Percentiles rank a stretch among this genome's conserved stretches.
Conservation (phyloP, 2,329 filamentous ascomycete species). For the Exophiala bonariae region DNA sequence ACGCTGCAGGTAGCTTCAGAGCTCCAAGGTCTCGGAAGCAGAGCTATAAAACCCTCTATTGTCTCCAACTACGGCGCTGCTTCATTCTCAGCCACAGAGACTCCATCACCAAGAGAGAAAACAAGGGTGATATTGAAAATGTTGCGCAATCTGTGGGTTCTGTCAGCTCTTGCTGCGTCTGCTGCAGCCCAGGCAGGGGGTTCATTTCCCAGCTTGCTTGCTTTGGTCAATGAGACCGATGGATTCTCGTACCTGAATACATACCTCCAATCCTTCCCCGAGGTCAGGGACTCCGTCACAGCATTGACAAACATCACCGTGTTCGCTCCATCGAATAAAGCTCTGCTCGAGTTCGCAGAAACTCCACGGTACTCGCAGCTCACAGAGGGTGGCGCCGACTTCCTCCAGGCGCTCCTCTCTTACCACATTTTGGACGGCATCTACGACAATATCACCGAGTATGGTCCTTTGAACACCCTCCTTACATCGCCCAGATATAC, state of each 20-base stretch:
- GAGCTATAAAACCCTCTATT: too few relatives aligned
- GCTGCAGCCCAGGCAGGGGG: neutral
- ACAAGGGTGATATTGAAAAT: neutral
- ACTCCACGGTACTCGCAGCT: neutral
- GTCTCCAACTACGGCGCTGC: too few relatives aligned
- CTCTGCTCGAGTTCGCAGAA: neutral
- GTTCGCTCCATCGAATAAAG: neutral
- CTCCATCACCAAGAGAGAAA: neutral
- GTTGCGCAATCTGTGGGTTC: neutral
- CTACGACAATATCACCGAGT: conserved; percentile 6
- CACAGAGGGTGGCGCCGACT: neutral
- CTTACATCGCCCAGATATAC: conserved; percentile 6
- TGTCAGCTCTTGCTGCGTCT: neutral
- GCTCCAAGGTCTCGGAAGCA: too few relatives aligned
- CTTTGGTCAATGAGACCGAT: neutral
- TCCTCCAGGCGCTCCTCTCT: neutral
- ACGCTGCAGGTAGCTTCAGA: too few relatives aligned
- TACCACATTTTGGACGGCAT: conserved; percentile 3
- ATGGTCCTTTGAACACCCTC: neutral
- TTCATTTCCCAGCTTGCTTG: neutral
- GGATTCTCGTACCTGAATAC: conserved; percentile 1
- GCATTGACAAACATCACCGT: neutral
- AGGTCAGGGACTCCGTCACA: neutral
- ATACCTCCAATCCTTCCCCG: neutral
- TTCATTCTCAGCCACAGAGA: too few relatives aligned